Evolutionary conservation across 768 basidiomycete species (phyloP).

Genomic region (Rhodotorula paludigena): DNA sequence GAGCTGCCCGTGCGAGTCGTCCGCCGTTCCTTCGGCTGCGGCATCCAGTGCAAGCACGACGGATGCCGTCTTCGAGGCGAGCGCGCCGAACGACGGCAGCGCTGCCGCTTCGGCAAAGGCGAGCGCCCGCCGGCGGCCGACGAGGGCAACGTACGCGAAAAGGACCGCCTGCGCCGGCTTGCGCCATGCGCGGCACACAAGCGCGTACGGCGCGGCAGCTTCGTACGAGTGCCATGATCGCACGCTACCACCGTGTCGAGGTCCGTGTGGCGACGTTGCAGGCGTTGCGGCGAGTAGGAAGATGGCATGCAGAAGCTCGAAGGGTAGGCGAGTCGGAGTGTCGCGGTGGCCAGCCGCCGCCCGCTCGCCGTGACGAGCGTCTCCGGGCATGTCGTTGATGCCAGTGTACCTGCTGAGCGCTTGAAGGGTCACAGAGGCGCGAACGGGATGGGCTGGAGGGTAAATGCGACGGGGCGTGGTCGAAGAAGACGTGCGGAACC

Average conservation of each 20-base stretch:
- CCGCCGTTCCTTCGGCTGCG: not conserved
- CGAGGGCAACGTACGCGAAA: constrained; percentile 5
- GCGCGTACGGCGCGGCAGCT: not conserved
- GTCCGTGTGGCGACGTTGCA: not conserved
- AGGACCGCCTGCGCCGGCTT: not conserved
- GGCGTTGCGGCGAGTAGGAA: not conserved
- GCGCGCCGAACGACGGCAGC: not conserved
- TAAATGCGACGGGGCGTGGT: no score
- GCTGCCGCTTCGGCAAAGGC: not conserved
- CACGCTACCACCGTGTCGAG: not conserved
- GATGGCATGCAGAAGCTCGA: constrained; percentile 3
- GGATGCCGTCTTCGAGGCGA: not conserved
- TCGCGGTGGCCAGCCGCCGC: not conserved
- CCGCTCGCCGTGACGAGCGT: no score
- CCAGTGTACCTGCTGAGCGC: no score
- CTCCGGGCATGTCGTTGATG: no score
- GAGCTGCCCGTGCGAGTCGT: not conserved
- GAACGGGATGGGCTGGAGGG: no score
- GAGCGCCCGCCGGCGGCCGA: not conserved
- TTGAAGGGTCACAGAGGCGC: no score
- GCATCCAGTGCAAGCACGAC: constrained; percentile 7
- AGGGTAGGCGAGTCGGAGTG: not conserved
- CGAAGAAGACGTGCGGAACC: no score
- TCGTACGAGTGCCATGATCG: constrained; percentile 1
- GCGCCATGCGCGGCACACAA: constrained; percentile 3